Percentiles rank a stretch among this genome's conserved stretches.
Conservation (phyloP, 176 grass and related monocot genomes). For the Aegilops longissima region DNA sequence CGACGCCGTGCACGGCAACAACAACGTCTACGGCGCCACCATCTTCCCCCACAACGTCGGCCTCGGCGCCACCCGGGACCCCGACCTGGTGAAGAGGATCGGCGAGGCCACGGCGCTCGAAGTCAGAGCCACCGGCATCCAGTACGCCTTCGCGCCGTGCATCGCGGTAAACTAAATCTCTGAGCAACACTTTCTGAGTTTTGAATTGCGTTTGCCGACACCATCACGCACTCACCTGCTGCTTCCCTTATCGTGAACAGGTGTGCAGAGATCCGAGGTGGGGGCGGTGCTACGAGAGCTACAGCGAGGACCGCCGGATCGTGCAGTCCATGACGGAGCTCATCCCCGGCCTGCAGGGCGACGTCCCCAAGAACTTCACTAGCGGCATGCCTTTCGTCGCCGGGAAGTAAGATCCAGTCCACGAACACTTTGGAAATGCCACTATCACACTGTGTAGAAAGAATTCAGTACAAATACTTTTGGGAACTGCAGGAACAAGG, state of each 20-base stretch:
- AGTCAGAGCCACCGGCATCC: slow-evolving; percentile 85
- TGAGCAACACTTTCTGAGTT: neutral
- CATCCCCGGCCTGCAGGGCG: slow-evolving; percentile 85
- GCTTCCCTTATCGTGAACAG: slow-evolving; percentile 26
- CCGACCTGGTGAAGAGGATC: slow-evolving; percentile 81
- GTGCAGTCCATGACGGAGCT: slow-evolving; percentile 91
- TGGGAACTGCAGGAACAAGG: slow-evolving; percentile 53
- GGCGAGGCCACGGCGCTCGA: slow-evolving; percentile 82
- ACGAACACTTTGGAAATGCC: neutral
- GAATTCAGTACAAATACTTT: neutral
- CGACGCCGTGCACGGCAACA: slow-evolving; percentile 89
- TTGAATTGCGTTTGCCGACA: neutral
- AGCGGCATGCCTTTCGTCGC: slow-evolving; percentile 69
- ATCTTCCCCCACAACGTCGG: slow-evolving; percentile 93
- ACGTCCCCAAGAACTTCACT: slow-evolving; percentile 55
- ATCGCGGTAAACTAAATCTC: slow-evolving; percentile 56
- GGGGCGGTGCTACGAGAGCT: slow-evolving; percentile 97
- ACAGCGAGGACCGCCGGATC: slow-evolving; percentile 77
- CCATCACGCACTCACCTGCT: neutral
- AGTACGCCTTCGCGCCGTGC: slow-evolving; percentile 90
- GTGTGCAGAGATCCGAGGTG: slow-evolving; percentile 93
- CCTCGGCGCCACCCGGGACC: slow-evolving; percentile 82
- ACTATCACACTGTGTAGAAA: neutral
- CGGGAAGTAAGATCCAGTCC: slow-evolving; percentile 54
- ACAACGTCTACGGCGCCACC: slow-evolving; percentile 87